Evolutionary conservation across 1,139 yeast species (phyloP).

Genomic region (Geotrichum macrosporum): DNA sequence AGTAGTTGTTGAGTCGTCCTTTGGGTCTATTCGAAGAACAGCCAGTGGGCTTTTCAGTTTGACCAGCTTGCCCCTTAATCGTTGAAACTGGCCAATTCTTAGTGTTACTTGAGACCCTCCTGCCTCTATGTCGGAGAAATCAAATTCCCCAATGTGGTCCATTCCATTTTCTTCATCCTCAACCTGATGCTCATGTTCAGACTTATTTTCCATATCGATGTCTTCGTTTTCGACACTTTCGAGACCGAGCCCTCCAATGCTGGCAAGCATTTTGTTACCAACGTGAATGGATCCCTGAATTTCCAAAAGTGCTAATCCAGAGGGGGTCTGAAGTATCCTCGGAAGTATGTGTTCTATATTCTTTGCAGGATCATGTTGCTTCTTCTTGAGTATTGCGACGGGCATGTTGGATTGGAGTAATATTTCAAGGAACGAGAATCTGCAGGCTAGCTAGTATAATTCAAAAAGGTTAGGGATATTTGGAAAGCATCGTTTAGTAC

Average conservation of each 20-base stretch:
- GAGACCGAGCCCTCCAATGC: slow-evolving; percentile 19
- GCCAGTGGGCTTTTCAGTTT: slow-evolving; percentile 39
- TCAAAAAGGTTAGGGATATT: slow-evolving; percentile 3
- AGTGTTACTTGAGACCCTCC: slow-evolving; percentile 30
- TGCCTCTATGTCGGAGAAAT: slow-evolving; percentile 26
- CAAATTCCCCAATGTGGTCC: slow-evolving; percentile 27
- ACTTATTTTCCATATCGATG: background rate
- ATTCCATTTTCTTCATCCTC: slow-evolving; percentile 13
- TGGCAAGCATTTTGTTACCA: slow-evolving; percentile 28
- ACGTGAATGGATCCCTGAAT: slow-evolving; percentile 36
- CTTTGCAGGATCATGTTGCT: background rate
- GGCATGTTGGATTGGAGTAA: slow-evolving; percentile 10
- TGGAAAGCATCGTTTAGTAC: too few species aligned
- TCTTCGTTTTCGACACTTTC: slow-evolving; percentile 5
- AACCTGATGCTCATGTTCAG: slow-evolving; percentile 6
- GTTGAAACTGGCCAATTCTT: slow-evolving; percentile 37
- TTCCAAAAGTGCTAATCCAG: slow-evolving; percentile 36
- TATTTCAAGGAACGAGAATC: too few species aligned
- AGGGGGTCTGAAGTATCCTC: slow-evolving; percentile 31
- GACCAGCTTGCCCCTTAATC: slow-evolving; percentile 36
- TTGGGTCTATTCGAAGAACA: slow-evolving; percentile 27
- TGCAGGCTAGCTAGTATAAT: too few species aligned
- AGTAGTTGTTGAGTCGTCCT: slow-evolving; percentile 14
- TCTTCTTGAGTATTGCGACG: slow-evolving; percentile 6
- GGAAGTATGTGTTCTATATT: slow-evolving; percentile 25